Evolutionary conservation across 2,329 filamentous ascomycete genomes (phyloP).

Genomic region (Chalaropsis thielavioides): DNA sequence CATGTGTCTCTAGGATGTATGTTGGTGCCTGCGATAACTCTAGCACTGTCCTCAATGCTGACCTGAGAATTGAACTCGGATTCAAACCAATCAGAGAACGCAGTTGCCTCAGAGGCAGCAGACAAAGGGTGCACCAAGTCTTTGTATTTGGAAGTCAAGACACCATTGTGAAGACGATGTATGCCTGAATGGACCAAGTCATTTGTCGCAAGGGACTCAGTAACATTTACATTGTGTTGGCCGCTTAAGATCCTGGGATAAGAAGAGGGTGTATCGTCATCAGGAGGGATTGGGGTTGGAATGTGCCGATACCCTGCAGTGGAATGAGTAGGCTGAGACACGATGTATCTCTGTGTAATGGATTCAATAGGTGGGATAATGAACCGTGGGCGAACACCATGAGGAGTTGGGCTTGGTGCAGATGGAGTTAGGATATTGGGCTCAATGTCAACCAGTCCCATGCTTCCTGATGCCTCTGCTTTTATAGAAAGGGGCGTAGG

Average conservation of each 20-base stretch:
- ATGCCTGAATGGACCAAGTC: neutral
- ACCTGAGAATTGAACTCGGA: neutral
- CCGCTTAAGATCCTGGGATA: neutral
- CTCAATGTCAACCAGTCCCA: neutral
- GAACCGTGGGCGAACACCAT: constrained; percentile 11
- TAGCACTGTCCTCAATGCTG: neutral
- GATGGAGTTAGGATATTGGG: constrained; percentile 12
- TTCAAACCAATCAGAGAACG: constrained; percentile 13
- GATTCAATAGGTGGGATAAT: constrained; percentile 16
- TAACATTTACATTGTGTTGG: neutral
- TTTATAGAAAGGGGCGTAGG: neutral
- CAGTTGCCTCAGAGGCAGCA: constrained; percentile 1
- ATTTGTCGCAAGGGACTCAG: neutral
- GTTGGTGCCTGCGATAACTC: constrained; percentile 4
- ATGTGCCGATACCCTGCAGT: neutral
- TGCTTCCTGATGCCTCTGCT: neutral
- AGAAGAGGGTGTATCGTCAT: neutral
- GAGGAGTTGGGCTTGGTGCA: constrained; percentile 15
- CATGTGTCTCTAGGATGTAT: neutral
- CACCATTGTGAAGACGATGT: neutral
- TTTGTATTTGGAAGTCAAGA: neutral
- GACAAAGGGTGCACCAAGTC: neutral
- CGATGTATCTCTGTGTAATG: constrained; percentile 13
- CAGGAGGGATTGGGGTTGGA: neutral
- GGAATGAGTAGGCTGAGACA: neutral